Conservation (phyloP, 805 yeast species). For the Cyberlindnera maritima region DNA sequence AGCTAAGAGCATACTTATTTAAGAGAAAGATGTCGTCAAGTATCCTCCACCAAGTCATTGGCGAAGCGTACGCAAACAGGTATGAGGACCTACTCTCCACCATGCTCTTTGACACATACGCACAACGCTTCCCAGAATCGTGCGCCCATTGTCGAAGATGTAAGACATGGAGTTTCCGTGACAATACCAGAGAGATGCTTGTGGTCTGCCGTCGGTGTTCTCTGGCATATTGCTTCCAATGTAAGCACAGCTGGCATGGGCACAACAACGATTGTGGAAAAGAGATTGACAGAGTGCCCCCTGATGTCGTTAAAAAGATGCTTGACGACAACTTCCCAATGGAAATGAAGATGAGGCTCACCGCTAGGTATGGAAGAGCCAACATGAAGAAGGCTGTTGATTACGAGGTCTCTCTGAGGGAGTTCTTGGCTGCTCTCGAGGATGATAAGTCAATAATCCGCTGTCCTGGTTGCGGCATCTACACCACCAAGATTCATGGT, state of each 20-base stretch:
- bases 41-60: slow-evolving; percentile 33
- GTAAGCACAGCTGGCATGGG: slow-evolving; percentile 64
- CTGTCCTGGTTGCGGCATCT: slow-evolving; percentile 52
- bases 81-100: slow-evolving; percentile 38
- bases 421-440: slow-evolving; percentile 42
- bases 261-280: slow-evolving; percentile 43
- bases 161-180: slow-evolving; percentile 43
- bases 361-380: slow-evolving; percentile 51
- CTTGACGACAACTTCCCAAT: slow-evolving; percentile 27
- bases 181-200: slow-evolving; percentile 43
- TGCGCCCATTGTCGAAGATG: slow-evolving; percentile 57
- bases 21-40: slow-evolving; percentile 37
- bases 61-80: slow-evolving; percentile 31
- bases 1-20: slow-evolving; percentile 39
- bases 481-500: slow-evolving; percentile 56
- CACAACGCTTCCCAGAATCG: slow-evolving; percentile 44
- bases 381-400: slow-evolving; percentile 40
- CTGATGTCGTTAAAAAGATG: slow-evolving; percentile 26
- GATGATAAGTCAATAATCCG: slow-evolving; percentile 41
- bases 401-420: slow-evolving; percentile 44
- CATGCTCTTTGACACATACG: slow-evolving; percentile 41
- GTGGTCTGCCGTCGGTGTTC: slow-evolving; percentile 48
- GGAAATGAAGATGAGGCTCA: too few species aligned
- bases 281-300: slow-evolving; percentile 29
- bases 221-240: slow-evolving; percentile 53